phyloP scores from a whole-genome alignment of 139 green algal genomes.

The Chlorella vulgaris region DNA sequence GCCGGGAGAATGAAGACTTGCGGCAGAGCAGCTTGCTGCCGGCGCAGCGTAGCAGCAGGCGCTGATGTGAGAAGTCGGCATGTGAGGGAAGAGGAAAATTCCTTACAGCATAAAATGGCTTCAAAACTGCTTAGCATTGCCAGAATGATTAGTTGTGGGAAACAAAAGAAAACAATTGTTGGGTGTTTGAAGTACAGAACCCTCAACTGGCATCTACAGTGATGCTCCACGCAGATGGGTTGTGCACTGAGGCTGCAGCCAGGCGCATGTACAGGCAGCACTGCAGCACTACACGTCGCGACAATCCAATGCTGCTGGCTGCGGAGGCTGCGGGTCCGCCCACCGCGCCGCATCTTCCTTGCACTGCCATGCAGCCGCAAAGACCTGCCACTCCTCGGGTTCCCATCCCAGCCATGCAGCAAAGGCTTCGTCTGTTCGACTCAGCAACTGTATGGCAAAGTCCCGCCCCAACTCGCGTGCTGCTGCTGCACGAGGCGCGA shows the following conservation, averaged over 20 bases:
- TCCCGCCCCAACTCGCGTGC: not conserved
- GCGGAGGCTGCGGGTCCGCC: not conserved
- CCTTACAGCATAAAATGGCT: no score
- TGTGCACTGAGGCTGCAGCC: no score
- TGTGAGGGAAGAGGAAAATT: no score
- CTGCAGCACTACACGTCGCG: not conserved
- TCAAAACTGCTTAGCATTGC: no score
- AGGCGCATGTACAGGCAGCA: no score
- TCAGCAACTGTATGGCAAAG: not conserved
- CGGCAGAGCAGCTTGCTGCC: not conserved
- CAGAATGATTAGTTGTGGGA: no score
- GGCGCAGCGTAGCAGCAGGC: not conserved
- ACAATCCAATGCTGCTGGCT: not conserved
- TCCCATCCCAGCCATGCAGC: not conserved
- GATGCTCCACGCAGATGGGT: no score
- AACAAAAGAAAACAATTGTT: no score
- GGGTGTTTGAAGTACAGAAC: no score
- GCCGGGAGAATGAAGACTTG: not conserved
- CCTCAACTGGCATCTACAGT: no score
- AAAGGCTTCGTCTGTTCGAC: not conserved
- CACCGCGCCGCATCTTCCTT: not conserved
- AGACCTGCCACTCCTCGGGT: not conserved
- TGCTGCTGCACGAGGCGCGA: slow-evolving; percentile 35
- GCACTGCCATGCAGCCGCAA: not conserved
- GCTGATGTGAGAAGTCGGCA: not conserved